Percentiles rank a stretch among this genome's conserved stretches.
phyloP scores from a whole-genome alignment of 441 rosid genomes.

The Viola pubescens region DNA sequence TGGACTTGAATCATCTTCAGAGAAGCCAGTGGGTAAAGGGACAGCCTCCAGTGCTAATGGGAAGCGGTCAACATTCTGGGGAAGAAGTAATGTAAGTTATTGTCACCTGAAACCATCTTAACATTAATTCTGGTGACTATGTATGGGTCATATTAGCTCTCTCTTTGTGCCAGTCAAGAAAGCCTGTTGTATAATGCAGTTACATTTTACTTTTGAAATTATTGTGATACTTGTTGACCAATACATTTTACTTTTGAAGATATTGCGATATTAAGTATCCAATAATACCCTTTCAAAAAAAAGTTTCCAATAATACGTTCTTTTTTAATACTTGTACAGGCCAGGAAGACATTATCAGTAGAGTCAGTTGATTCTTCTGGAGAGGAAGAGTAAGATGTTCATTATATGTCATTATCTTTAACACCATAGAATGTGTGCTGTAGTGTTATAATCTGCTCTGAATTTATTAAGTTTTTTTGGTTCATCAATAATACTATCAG shows the following conservation, averaged over 20 bases:
- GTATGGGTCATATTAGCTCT: too few relatives aligned
- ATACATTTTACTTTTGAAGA: too few relatives aligned
- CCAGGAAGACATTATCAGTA: slow-evolving; percentile 70
- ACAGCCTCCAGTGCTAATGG: slow-evolving; percentile 49
- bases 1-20: slow-evolving; percentile 56
- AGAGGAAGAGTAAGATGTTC: slow-evolving; percentile 87
- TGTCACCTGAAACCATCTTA: too few relatives aligned
- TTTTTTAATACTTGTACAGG: slow-evolving; percentile 40
- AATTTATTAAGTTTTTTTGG: too few relatives aligned
- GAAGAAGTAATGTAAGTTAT: slow-evolving; percentile 73
- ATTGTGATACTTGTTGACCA: too few relatives aligned
- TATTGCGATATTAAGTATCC: too few relatives aligned
- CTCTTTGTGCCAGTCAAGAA: too few relatives aligned
- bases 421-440: slow-evolving; percentile 10
- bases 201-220: too few relatives aligned
- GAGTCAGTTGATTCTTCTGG: slow-evolving; percentile 95
- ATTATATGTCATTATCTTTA: slow-evolving; percentile 12
- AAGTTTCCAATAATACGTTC: slow-evolving; percentile 8
- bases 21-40: slow-evolving; percentile 52
- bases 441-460: slow-evolving; percentile 5
- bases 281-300: too few relatives aligned
- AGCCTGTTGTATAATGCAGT: too few relatives aligned
- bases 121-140: too few relatives aligned
- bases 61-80: slow-evolving; percentile 82
- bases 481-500: too few relatives aligned